A percentile compares a stretch with the other conserved stretches of the same genome.
These are phyloP conservation scores for Styphnolobium japonicum DNA, from an alignment of 306 rosid species.

Conservation along the genomic window DNA sequence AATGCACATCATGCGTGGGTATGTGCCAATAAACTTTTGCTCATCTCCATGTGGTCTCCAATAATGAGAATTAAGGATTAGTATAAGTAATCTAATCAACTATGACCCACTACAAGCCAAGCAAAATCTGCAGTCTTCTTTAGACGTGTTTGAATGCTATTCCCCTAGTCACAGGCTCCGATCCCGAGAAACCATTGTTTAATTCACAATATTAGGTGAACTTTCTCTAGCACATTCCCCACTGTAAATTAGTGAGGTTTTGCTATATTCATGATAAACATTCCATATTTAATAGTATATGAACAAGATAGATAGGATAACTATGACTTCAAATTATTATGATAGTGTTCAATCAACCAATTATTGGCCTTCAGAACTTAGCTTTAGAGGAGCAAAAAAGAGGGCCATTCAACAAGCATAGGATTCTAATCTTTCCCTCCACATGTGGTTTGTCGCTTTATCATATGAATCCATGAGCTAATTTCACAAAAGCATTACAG, in stretches of 20 bases:
- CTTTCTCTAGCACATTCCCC: slow-evolving; percentile 17
- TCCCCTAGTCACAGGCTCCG: slow-evolving; percentile 10
- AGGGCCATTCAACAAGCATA: slow-evolving; percentile 49
- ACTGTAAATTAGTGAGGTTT: slow-evolving; percentile 22
- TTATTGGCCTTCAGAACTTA: slow-evolving; percentile 45
- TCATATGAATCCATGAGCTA: background rate
- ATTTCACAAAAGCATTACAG: slow-evolving; percentile 15
- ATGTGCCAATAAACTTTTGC: background rate
- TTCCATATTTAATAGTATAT: slow-evolving; percentile 22
- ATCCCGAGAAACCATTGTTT: slow-evolving; percentile 34
- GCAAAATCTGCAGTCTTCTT: slow-evolving; percentile 9
- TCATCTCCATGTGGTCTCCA: slow-evolving; percentile 20
- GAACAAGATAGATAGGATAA: slow-evolving; percentile 25
- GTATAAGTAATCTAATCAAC: slow-evolving; percentile 5
- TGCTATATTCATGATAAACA: slow-evolving; percentile 20
- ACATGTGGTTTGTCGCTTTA: slow-evolving; percentile 52
- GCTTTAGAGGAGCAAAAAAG: slow-evolving; percentile 18
- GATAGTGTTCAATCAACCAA: slow-evolving; percentile 30
- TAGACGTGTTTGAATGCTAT: slow-evolving; percentile 20
- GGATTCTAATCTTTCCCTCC: slow-evolving; percentile 63
- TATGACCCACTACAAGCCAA: slow-evolving; percentile 14
- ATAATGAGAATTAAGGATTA: slow-evolving; percentile 18
- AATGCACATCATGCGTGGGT: background rate
- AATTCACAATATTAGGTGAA: slow-evolving; percentile 6
- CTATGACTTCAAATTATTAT: background rate